phyloP scores from a whole-genome alignment of 106 monocot genomes.

The Allium cepa region DNA sequence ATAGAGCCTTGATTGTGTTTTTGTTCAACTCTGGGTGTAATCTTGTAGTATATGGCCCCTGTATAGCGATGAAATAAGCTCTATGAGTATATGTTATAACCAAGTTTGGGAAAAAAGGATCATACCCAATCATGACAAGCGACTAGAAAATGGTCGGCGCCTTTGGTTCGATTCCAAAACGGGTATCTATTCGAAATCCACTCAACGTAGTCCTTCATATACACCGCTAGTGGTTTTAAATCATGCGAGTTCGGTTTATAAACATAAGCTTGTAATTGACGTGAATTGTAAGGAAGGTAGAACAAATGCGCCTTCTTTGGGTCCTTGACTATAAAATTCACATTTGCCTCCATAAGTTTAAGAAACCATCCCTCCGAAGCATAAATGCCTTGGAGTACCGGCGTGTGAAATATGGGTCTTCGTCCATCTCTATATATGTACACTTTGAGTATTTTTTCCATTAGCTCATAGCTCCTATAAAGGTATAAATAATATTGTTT shows the following conservation, averaged over 20 bases:
- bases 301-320: constrained; percentile 61
- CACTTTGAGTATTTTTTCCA: constrained; percentile 70
- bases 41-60: constrained; percentile 76
- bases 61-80: not conserved
- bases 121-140: constrained; percentile 89
- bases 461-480: constrained; percentile 79
- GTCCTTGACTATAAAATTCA: constrained; percentile 36
- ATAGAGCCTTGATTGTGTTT: constrained; percentile 74
- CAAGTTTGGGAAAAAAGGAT: not conserved
- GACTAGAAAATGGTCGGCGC: constrained; percentile 74
- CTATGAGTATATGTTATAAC: not conserved
- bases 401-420: constrained; percentile 62
- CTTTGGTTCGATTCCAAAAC: constrained; percentile 76
- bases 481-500: not conserved
- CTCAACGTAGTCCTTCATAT: constrained; percentile 47
- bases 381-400: constrained; percentile 58
- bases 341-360: constrained; percentile 48
- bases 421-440: constrained; percentile 65
- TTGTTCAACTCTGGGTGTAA: constrained; percentile 57
- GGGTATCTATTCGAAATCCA: constrained; percentile 49
- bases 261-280: constrained; percentile 27
- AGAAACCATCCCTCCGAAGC: constrained; percentile 88
- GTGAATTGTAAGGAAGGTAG: constrained; percentile 59
- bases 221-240: constrained; percentile 23
- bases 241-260: constrained; percentile 47